Evolutionary conservation across 140 eudicot genomes (phyloP).

Genomic region (Anethum foeniculum): DNA sequence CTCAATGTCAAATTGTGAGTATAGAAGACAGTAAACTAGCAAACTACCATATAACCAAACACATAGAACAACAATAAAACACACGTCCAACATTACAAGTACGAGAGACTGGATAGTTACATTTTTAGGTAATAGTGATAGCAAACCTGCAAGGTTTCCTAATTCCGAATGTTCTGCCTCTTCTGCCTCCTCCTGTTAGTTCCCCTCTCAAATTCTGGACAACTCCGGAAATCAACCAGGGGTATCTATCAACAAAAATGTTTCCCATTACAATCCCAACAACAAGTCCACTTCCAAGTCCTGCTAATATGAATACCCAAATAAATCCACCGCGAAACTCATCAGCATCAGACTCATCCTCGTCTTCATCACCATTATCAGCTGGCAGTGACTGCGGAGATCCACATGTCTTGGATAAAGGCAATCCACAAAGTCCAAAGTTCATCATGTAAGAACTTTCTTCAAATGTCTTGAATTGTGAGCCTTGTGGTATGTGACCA

Average conservation of each 20-base stretch:
- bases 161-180: neutral
- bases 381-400: neutral
- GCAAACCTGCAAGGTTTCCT: neutral
- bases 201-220: neutral
- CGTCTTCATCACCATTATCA: neutral
- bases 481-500: conserved; percentile 31
- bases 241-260: neutral
- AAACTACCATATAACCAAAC: too few species aligned
- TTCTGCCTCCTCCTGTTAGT: neutral
- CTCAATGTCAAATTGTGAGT: too few species aligned
- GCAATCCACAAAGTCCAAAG: conserved; percentile 21
- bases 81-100: too few species aligned
- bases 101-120: neutral
- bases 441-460: conserved; percentile 8
- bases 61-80: too few species aligned
- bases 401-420: conserved; percentile 17
- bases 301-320: conserved; percentile 4
- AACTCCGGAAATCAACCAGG: neutral
- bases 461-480: conserved; percentile 22
- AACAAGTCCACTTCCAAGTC: conserved; percentile 3
- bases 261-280: neutral
- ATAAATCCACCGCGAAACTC: conserved; percentile 8
- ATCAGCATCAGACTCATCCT: neutral
- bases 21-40: too few species aligned
- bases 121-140: neutral